Percentiles rank a stretch among this genome's conserved stretches.
phyloP scores from a whole-genome alignment of 179 eudicot species.

The Silene coronaria region DNA sequence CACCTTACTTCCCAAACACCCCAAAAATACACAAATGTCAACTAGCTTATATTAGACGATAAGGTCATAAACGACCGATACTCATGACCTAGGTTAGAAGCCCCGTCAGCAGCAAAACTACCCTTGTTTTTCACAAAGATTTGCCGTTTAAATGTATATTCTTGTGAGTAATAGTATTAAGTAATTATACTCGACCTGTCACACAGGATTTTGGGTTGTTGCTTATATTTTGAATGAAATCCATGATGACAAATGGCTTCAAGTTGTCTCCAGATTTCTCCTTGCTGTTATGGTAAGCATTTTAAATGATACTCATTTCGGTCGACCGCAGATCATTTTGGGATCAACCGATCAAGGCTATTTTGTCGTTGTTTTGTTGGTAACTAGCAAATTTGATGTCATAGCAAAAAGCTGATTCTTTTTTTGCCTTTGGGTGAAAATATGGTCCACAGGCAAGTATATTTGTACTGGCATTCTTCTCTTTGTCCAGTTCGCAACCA shows the following conservation, averaged over 20 bases:
- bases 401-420: slow-evolving; percentile 19
- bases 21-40: too few relatives aligned
- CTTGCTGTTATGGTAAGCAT: slow-evolving; percentile 53
- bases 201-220: slow-evolving; percentile 65
- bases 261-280: slow-evolving; percentile 65
- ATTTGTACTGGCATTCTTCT: slow-evolving; percentile 75
- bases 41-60: too few relatives aligned
- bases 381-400: not conserved
- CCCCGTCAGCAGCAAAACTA: too few relatives aligned
- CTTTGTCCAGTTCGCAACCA: slow-evolving; percentile 81
- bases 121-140: too few relatives aligned
- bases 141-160: too few relatives aligned
- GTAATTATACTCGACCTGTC: not conserved
- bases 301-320: not conserved
- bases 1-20: too few relatives aligned
- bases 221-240: slow-evolving; percentile 64
- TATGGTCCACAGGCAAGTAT: slow-evolving; percentile 56
- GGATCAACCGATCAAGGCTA: too few relatives aligned
- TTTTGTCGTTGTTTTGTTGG: not conserved
- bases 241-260: slow-evolving; percentile 63
- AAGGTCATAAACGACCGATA: too few relatives aligned
- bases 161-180: not conserved
- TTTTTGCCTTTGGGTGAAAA: slow-evolving; percentile 10
- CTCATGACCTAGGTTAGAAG: too few relatives aligned
- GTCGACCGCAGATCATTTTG: too few relatives aligned